Evolutionary conservation across 495 filamentous ascomycete genomes (phyloP), one percentile per base, ranked within the genome.

Genomic region (Jackrogersella multiformis): DNA sequence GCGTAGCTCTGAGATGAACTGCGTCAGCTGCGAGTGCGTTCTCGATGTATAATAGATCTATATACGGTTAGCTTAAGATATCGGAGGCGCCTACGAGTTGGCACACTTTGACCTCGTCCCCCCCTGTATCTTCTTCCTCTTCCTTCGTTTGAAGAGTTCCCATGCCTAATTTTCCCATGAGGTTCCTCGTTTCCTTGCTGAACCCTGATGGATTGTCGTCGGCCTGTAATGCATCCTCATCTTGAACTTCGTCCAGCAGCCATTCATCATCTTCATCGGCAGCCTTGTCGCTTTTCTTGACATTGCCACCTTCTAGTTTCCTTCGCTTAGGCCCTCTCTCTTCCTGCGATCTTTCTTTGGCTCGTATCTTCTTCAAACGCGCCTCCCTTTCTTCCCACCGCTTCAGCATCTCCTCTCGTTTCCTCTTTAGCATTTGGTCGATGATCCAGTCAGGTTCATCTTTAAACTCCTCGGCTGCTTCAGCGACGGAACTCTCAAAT

Each of bases 1-100:
- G 2, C 90, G 87, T 30, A 99, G 78, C 71, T 99, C 96, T 53
- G 88, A 87, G n/a, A 93, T 89, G 72, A 99, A 97, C 76, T 99
- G 95, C 4, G 90, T 90, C 16, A 98, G 78, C 71, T 99, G 95
- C 0, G 95, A 98, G 71, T 99, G 95, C 1, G 95, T 99, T 69
- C 95, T 84, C 12, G 95, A 98, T 59, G 94, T 97, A 75, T 91
- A 98, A 75, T 91, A 97, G 23, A 99, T 91, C 83, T 88, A 54
- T 34, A n/a, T 13, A 34, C 34, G 16, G 38, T 70, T 45, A 70
- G 61, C 6, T 5, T 18, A 30, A 13, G 24, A 15, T 8, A 28
- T 21, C 1, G 51, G 9, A 28, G 32, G 59, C 30, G 63, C 32
- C 4, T 46, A 49, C 24, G 16, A 55, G 34, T 38, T 36, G 32